These are phyloP conservation scores for Neofusicoccum cordaticola DNA, from an alignment of 2,329 filamentous ascomycete species.

Conservation along the genomic window DNA sequence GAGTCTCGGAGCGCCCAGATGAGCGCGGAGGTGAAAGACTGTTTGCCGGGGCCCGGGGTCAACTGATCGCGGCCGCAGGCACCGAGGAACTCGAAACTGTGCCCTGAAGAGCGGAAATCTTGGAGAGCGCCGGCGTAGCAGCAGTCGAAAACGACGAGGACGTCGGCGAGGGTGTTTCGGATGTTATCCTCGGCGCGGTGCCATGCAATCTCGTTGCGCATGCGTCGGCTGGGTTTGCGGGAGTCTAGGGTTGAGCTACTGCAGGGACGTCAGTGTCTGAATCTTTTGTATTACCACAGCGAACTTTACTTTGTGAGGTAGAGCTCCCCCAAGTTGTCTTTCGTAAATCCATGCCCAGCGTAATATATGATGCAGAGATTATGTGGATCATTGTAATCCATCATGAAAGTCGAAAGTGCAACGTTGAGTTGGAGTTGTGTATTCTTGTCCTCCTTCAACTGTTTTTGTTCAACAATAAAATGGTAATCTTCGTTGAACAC, in stretches of 20 bases:
- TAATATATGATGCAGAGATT: not conserved
- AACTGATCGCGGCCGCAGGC: not conserved
- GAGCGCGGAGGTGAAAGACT: not conserved
- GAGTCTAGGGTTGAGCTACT: not conserved
- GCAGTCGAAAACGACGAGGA: constrained; percentile 27
- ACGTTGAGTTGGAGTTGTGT: not conserved
- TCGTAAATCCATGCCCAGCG: not conserved
- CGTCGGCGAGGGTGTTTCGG: constrained; percentile 18
- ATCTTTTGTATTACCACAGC: too few species aligned
- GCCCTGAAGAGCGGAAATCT: not conserved
- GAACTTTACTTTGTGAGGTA: not conserved
- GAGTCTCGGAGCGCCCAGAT: not conserved
- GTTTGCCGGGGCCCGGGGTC: not conserved
- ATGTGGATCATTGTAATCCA: not conserved
- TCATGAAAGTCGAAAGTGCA: not conserved
- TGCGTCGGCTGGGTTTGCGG: not conserved
- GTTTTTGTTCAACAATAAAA: not conserved
- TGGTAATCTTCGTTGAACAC: not conserved
- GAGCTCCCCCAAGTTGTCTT: not conserved
- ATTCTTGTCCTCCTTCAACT: not conserved
- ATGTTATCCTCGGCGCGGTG: not conserved
- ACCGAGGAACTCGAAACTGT: not conserved
- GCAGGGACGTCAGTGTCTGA: not conserved
- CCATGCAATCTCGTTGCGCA: not conserved
- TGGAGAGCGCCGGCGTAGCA: constrained; percentile 23